Evolutionary conservation across 129 eudicot species (phyloP), one percentile per base, ranked within the genome.

Genomic region (Centella asiatica): DNA sequence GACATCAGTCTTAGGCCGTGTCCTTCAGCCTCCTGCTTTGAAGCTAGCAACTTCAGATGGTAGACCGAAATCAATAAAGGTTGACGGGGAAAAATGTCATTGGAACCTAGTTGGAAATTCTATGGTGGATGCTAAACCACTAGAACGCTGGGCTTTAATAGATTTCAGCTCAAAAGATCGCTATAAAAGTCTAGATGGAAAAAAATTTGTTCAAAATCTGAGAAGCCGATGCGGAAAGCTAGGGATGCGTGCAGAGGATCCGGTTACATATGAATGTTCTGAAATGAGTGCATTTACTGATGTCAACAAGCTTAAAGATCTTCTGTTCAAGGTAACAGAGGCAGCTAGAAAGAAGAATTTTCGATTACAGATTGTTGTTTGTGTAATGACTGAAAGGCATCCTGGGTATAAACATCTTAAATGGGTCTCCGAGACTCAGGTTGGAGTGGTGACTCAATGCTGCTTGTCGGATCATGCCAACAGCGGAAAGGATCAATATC

Each of bases 361-460:
- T 0, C 68, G 60, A 1, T 52, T 80, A 13, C 92, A 89, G 31
- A 24, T 89, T 22, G 69, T 89, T 11, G 45, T 89, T 1, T 89
- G 97, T 28, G 82, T 76, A 15, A 85, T 89, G 95, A 36, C 76
- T 0, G 42, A 37, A 32, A 78, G 27, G 59, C 76, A 82, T 17
- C 54, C 52, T 5, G 95, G 97, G 8, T 83, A 89, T 69, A 76
- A 85, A 64, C 15, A 57, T 49, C 75, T 90, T 5, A 90, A 90
- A 67, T 79, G 72, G 74, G 60, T 86, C 3, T 73, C 89, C 0
- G 97, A 90, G 75, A 90, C 80, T 0, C 37, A 73, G 48, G 57
- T 90, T 32, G 97, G 97, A 1, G 84, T 90, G 22, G 61, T 84
- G 8, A 82, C 95, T 2, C 97, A 86, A n/a, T 86, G 94, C 24